Evolutionary conservation across 257 asterid genomes (phyloP).

Genomic region (Sherardia arvensis): DNA sequence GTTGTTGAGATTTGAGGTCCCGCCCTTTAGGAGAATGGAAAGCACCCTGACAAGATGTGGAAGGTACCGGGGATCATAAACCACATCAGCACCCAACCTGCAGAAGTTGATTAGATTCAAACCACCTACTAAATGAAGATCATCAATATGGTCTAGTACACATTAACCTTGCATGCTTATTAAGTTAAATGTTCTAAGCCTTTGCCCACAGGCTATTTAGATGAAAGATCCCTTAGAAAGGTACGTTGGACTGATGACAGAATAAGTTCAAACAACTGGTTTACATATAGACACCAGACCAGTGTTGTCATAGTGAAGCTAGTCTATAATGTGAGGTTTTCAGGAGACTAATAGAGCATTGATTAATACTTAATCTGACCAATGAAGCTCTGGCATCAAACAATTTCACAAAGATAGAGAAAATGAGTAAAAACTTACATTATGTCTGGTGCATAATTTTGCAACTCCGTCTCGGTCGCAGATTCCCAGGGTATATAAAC

Average conservation of each 20-base stretch:
- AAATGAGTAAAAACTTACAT: slow-evolving; percentile 32
- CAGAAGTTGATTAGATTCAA: slow-evolving; percentile 3
- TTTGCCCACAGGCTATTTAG: neutral
- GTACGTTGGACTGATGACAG: neutral
- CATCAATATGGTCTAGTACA: neutral
- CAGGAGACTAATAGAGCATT: too few relatives aligned
- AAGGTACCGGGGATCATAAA: slow-evolving; percentile 68
- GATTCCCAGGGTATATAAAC: slow-evolving; percentile 79
- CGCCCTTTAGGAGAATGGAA: slow-evolving; percentile 37
- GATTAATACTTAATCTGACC: too few relatives aligned
- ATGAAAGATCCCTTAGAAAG: neutral
- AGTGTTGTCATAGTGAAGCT: neutral
- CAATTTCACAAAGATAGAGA: neutral
- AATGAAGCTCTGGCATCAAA: neutral
- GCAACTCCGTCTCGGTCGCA: slow-evolving; percentile 50
- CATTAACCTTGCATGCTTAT: neutral
- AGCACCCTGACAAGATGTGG: slow-evolving; percentile 77
- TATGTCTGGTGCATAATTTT: slow-evolving; percentile 46
- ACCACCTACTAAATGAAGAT: neutral
- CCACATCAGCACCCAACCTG: slow-evolving; percentile 93
- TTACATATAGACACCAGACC: too few relatives aligned
- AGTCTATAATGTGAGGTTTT: neutral
- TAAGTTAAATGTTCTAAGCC: neutral
- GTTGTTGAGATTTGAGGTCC: slow-evolving; percentile 3
- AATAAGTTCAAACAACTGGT: neutral